Conservation (phyloP, 768 basidiomycete species). For the Leccinum broughii region DNA sequence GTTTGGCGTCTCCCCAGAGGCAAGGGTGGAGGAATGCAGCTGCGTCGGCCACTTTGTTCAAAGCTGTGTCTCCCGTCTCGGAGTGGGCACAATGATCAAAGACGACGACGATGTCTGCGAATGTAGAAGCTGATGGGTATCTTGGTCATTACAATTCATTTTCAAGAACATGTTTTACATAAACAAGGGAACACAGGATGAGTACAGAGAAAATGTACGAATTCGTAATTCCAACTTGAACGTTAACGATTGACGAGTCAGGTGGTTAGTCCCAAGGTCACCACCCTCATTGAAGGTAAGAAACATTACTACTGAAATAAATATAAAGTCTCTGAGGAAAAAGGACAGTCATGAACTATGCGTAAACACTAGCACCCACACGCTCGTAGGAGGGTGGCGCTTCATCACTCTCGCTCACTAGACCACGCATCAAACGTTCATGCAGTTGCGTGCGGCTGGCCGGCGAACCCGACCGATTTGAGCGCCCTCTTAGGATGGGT, state of each 20-base stretch:
- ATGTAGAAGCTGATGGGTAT: conserved; percentile 19
- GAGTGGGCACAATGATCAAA: conserved; percentile 18
- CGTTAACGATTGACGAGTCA: too few species aligned
- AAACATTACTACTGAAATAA: background rate
- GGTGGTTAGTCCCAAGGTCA: too few species aligned
- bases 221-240: too few species aligned
- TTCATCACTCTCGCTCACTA: conserved; percentile 80
- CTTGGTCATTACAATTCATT: conserved; percentile 7
- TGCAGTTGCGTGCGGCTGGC: conserved; percentile 53
- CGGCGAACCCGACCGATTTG: conserved; percentile 40
- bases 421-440: conserved; percentile 80
- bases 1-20: conserved; percentile 4
- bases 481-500: conserved; percentile 34
- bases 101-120: conserved; percentile 20
- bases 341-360: background rate
- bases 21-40: conserved; percentile 16
- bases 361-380: background rate
- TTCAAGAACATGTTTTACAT: background rate
- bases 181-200: too few species aligned
- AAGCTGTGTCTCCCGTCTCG: conserved; percentile 15
- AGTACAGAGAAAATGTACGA: background rate
- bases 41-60: conserved; percentile 25
- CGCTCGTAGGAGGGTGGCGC: conserved; percentile 57
- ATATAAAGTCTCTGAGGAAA: background rate
- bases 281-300: background rate